Conservation (phyloP, 352 stramenopile genomes). For the Globisporangium recalcitrans region DNA sequence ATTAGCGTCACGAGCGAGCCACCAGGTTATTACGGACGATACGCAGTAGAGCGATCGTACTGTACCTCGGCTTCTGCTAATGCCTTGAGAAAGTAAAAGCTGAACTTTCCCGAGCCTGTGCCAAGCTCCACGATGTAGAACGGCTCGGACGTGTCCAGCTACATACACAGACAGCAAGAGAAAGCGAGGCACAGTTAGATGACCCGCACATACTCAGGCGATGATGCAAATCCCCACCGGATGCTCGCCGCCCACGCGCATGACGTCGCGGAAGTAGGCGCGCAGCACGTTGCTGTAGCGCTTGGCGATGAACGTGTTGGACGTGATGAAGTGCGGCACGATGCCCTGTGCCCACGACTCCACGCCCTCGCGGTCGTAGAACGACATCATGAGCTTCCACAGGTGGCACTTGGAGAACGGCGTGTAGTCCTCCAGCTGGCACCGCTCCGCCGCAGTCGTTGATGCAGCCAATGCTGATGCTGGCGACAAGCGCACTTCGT, state of each 20-base stretch:
- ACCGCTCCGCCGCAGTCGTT: constrained; percentile 30
- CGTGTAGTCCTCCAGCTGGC: constrained; percentile 87
- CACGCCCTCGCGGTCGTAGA: constrained; percentile 83
- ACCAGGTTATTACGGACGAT: too few species aligned
- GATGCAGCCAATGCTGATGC: constrained; percentile 12
- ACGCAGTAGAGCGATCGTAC: too few species aligned
- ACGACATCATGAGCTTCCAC: constrained; percentile 95
- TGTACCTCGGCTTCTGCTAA: constrained; percentile 59
- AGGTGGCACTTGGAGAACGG: constrained; percentile 85
- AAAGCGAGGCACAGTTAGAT: neutral
- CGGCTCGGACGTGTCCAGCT: constrained; percentile 71
- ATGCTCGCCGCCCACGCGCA: constrained; percentile 24
- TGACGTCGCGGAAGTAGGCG: constrained; percentile 63
- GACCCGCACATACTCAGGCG: too few species aligned
- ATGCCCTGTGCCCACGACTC: constrained; percentile 91
- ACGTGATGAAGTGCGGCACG: constrained; percentile 95
- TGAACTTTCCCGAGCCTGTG: constrained; percentile 92
- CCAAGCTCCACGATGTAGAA: constrained; percentile 94
- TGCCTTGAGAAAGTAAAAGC: constrained; percentile 92
- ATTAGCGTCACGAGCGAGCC: too few species aligned
- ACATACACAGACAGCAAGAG: neutral
- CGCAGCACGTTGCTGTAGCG: constrained; percentile 76
- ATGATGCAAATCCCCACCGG: constrained; percentile 17
- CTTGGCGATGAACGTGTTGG: constrained; percentile 93
- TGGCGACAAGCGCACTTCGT: constrained; percentile 37